Evolutionary conservation across 2,329 filamentous ascomycete species (phyloP).

Genomic region (Oidium heveae): DNA sequence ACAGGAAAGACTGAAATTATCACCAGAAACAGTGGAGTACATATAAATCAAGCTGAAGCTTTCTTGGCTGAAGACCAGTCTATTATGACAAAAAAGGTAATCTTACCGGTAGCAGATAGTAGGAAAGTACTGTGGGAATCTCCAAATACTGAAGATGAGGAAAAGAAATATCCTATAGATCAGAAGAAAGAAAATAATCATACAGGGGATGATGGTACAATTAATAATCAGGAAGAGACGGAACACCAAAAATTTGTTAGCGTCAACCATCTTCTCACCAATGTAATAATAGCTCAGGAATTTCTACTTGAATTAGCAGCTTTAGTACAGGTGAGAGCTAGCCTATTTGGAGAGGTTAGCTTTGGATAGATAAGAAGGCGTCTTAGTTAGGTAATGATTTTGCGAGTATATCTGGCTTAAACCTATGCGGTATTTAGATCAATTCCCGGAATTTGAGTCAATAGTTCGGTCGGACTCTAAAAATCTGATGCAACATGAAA

Average conservation of each 20-base stretch:
- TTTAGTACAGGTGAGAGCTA: slow-evolving; percentile 47
- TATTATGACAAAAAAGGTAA: slow-evolving; percentile 29
- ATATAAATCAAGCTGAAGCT: slow-evolving; percentile 26
- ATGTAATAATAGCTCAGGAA: slow-evolving; percentile 54
- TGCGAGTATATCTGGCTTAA: not conserved
- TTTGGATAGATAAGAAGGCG: slow-evolving; percentile 18
- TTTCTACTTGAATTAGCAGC: slow-evolving; percentile 57
- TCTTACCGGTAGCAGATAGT: slow-evolving; percentile 13
- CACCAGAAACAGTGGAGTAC: slow-evolving; percentile 3
- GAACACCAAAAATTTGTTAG: slow-evolving; percentile 21
- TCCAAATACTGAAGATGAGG: slow-evolving; percentile 5
- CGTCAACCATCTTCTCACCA: slow-evolving; percentile 56
- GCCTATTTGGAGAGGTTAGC: slow-evolving; percentile 50
- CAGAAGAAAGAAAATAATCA: not conserved
- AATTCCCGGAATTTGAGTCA: not conserved
- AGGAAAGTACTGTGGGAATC: slow-evolving; percentile 20
- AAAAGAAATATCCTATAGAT: not conserved
- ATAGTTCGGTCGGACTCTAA: not conserved
- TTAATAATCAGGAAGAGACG: not conserved
- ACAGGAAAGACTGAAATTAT: not conserved
- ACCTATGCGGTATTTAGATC: not conserved
- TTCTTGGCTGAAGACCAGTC: slow-evolving; percentile 39
- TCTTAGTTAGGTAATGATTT: too few relatives aligned
- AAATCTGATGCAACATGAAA: not conserved
- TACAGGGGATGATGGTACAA: not conserved